phyloP scores from a whole-genome alignment of 2,329 filamentous ascomycete species.

The Coniella vitis region DNA sequence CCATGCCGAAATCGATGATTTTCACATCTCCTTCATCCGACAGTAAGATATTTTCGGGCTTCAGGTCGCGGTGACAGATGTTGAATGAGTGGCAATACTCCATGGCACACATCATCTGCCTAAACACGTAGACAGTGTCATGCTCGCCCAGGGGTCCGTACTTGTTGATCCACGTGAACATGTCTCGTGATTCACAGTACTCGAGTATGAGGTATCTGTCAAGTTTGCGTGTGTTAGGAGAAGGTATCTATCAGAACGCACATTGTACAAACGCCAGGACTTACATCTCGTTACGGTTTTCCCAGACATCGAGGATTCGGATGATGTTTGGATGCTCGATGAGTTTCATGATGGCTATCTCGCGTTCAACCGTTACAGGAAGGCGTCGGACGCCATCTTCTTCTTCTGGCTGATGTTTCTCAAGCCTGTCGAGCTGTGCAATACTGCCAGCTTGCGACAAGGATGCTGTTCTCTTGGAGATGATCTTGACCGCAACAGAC shows the following conservation, averaged over 20 bases:
- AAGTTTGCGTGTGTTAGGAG: constrained; percentile 13
- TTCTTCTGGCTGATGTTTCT: constrained; percentile 48
- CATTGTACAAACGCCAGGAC: constrained; percentile 31
- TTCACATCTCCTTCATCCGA: constrained; percentile 73
- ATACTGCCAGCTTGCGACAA: constrained; percentile 81
- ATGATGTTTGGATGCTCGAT: constrained; percentile 94
- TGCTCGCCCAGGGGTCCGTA: constrained; percentile 70
- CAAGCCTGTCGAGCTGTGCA: constrained; percentile 71
- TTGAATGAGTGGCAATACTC: constrained; percentile 91
- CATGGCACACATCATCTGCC: constrained; percentile 87
- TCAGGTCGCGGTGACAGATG: constrained; percentile 92
- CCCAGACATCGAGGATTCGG: constrained; percentile 93
- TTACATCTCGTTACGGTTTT: constrained; percentile 90
- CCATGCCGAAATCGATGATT: constrained; percentile 97
- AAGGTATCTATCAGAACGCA: no score
- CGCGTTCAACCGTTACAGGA: constrained; percentile 83
- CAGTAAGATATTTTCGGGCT: constrained; percentile 93
- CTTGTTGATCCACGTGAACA: constrained; percentile 79
- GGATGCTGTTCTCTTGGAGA: constrained; percentile 74
- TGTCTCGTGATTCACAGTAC: constrained; percentile 71
- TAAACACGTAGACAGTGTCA: constrained; percentile 76
- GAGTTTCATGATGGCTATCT: constrained; percentile 95
- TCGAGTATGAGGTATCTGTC: constrained; percentile 90
- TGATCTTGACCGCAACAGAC: constrained; percentile 89
- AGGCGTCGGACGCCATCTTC: constrained; percentile 61